Evolutionary conservation across 257 asterid genomes (phyloP), one percentile per base, ranked within the genome.

Genomic region (Nicotiana knightiana): DNA sequence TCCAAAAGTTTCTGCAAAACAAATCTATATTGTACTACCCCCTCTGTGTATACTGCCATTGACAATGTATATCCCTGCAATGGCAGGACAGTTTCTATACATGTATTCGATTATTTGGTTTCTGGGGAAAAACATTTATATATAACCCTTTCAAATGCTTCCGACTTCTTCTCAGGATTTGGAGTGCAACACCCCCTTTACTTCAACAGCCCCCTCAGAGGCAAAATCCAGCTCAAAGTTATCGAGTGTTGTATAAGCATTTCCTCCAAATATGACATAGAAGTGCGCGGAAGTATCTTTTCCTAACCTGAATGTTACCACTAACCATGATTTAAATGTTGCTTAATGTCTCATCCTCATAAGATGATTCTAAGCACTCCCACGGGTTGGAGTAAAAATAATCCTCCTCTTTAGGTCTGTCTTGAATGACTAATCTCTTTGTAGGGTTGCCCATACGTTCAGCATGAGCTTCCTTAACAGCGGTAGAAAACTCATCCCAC

Each of bases 341-440:
- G 80, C 80, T 75, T 75, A 8, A 26, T 16, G 46, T 26, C 26
- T 28, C 79, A 73, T 73, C 63, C 70, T 82, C 82, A 87, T 59
- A 81, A 62, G 76, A 67, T 73, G 39, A 83, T 57, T 54, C 87
- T 88, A 81, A 91, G 92, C 97, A 92, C 82, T 92, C 97, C 71
- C 86, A 86, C 16, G 97, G 97, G 82, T 92, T 91, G 86, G 94
- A 87, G 86, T 92, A 88, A 77, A 91, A 92, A 83, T 87, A 91
- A 70, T 91, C 97, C 85, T 92, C 97, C 73, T 92, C 93, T 87
- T 92, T 92, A 0, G 97, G 94, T 82, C 81, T 89, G 46, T 87
- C 91, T 4, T 85, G 73, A 55, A 86, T 84, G 76, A 28, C 10
- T 1, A 87, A 59, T 2, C 94, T 91, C 53, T 78, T 64, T 61